Percentiles rank a stretch among this genome's conserved stretches.
Conservation (phyloP, 2,329 filamentous ascomycete genomes). For the Monosporascus cannonballus region DNA sequence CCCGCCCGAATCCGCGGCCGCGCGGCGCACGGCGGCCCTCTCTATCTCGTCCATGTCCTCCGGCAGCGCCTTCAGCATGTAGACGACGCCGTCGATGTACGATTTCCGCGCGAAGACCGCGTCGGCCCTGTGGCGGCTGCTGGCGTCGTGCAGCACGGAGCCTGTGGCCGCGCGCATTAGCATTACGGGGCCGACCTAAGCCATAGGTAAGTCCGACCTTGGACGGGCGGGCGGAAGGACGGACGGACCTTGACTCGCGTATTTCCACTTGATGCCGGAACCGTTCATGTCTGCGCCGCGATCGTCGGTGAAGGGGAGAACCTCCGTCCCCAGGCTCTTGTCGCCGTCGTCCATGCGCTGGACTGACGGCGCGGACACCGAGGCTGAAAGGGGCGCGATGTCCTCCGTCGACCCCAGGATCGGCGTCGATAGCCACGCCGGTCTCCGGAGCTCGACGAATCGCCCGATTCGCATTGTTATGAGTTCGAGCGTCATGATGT, state of each 20-base stretch:
- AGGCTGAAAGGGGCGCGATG: neutral
- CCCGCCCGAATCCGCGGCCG: slow-evolving; percentile 36
- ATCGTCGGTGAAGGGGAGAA: slow-evolving; percentile 8
- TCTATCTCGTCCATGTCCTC: slow-evolving; percentile 50
- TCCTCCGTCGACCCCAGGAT: neutral
- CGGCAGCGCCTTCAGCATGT: slow-evolving; percentile 59
- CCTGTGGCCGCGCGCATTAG: slow-evolving; percentile 7
- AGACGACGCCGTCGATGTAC: slow-evolving; percentile 58
- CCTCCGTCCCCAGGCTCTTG: neutral
- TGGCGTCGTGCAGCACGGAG: slow-evolving; percentile 17
- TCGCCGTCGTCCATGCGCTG: neutral
- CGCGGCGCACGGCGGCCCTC: slow-evolving; percentile 40
- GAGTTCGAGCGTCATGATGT: neutral
- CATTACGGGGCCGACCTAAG: neutral
- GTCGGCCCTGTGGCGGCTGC: slow-evolving; percentile 30
- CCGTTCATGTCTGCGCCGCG: slow-evolving; percentile 3
- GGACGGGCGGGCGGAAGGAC: neutral
- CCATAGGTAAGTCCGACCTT: neutral
- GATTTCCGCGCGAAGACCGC: slow-evolving; percentile 50
- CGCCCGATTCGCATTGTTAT: neutral
- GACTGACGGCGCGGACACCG: neutral
- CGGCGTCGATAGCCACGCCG: neutral
- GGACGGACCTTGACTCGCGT: slow-evolving; percentile 23
- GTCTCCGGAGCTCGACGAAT: neutral
- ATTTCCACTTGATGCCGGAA: slow-evolving; percentile 20